phyloP scores from a whole-genome alignment of 164 flowering plant species.

The Sedum album region DNA sequence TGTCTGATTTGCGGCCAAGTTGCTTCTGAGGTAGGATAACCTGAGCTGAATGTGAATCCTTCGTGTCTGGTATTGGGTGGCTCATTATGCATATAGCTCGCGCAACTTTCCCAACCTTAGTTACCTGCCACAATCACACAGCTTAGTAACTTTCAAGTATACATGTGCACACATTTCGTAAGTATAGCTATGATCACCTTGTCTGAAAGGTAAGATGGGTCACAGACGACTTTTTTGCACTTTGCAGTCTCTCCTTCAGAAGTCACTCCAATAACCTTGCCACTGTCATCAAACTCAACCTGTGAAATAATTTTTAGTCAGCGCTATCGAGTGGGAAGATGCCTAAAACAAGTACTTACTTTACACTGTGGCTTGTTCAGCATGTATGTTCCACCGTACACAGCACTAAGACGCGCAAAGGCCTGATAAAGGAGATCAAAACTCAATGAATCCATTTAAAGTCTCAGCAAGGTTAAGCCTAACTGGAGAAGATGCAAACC shows the following conservation, averaged over 20 bases:
- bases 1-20: conserved; percentile 92
- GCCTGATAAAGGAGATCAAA: conserved; percentile 38
- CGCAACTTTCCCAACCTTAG: conserved; percentile 82
- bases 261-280: conserved; percentile 81
- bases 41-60: conserved; percentile 84
- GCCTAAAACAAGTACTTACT: conserved; percentile 24
- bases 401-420: conserved; percentile 96
- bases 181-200: conserved; percentile 34
- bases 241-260: conserved; percentile 98
- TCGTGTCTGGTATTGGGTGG: conserved; percentile 85
- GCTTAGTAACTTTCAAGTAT: neutral
- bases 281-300: conserved; percentile 76
- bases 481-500: conserved; percentile 28
- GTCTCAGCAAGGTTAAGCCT: neutral
- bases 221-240: conserved; percentile 97
- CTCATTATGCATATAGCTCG: conserved; percentile 96
- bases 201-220: conserved; percentile 83
- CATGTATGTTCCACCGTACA: conserved; percentile 99
- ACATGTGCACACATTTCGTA: neutral
- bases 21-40: conserved; percentile 96
- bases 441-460: neutral
- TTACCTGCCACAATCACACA: conserved; percentile 37
- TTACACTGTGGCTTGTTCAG: conserved; percentile 92
- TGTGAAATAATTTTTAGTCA: conserved; percentile 10
- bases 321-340: neutral